Evolutionary conservation across 2,329 filamentous ascomycete genomes (phyloP).

Genomic region (Diplocarpon mali): DNA sequence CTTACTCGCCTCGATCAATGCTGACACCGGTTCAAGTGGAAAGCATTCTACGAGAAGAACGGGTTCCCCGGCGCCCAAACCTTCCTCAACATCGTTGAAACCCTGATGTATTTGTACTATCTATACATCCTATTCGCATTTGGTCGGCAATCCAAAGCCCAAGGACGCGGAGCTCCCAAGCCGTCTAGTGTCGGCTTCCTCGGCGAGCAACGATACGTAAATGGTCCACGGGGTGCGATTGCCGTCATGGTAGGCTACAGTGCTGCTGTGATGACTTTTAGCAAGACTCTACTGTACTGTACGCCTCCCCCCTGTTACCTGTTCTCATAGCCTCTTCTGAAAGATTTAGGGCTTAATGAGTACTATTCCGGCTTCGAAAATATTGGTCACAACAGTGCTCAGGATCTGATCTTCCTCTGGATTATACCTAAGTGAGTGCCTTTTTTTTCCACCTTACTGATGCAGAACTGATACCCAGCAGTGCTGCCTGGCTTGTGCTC

Average conservation of each 20-base stretch:
- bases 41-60: slow-evolving; percentile 46
- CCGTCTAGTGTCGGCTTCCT: slow-evolving; percentile 32
- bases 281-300: slow-evolving; percentile 60
- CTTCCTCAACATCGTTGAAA: slow-evolving; percentile 49
- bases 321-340: slow-evolving; percentile 1
- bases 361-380: slow-evolving; percentile 48
- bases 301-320: slow-evolving; percentile 25
- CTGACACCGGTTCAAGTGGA: slow-evolving; percentile 28
- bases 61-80: slow-evolving; percentile 56
- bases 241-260: slow-evolving; percentile 49
- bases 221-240: slow-evolving; percentile 39
- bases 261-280: slow-evolving; percentile 50
- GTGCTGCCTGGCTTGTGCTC: slow-evolving; percentile 53
- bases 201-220: slow-evolving; percentile 37
- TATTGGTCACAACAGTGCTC: slow-evolving; percentile 48
- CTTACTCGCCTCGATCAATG: too few relatives aligned
- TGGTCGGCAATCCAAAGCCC: slow-evolving; percentile 28
- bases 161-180: slow-evolving; percentile 22
- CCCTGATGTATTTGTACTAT: slow-evolving; percentile 46
- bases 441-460: not conserved
- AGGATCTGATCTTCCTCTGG: slow-evolving; percentile 45
- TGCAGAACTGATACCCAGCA: slow-evolving; percentile 25
- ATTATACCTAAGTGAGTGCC: slow-evolving; percentile 53
- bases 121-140: slow-evolving; percentile 39
- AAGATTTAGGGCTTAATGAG: slow-evolving; percentile 43